phyloP scores from a whole-genome alignment of 2,329 filamentous ascomycete species.

The Allantophomopsis cytisporea region DNA sequence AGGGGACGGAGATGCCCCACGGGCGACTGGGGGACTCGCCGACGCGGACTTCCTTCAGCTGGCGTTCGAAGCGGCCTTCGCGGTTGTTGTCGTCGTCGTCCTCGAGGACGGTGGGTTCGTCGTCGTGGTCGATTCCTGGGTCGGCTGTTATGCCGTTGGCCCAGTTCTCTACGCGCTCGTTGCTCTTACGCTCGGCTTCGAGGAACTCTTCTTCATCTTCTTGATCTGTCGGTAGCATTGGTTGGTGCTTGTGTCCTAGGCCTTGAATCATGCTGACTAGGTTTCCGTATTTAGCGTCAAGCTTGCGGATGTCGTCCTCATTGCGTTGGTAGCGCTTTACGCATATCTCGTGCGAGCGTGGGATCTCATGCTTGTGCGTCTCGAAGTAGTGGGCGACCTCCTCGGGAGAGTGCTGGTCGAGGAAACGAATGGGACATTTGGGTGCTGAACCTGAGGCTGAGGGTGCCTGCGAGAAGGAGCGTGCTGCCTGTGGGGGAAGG shows the following conservation, averaged over 20 bases:
- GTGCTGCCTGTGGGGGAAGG: slow-evolving; percentile 11
- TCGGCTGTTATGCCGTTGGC: slow-evolving; percentile 54
- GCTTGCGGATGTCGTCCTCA: slow-evolving; percentile 69
- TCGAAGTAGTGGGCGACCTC: slow-evolving; percentile 91
- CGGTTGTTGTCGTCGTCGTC: slow-evolving; percentile 41
- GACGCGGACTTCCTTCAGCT: slow-evolving; percentile 78
- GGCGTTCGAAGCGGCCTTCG: slow-evolving; percentile 66
- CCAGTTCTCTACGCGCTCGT: slow-evolving; percentile 74
- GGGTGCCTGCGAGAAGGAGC: slow-evolving; percentile 23
- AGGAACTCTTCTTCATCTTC: slow-evolving; percentile 21
- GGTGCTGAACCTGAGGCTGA: slow-evolving; percentile 36
- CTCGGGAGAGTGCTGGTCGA: slow-evolving; percentile 85
- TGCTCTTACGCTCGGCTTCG: slow-evolving; percentile 36
- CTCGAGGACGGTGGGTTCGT: slow-evolving; percentile 24
- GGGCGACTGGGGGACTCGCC: slow-evolving; percentile 88
- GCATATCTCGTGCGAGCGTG: slow-evolving; percentile 86
- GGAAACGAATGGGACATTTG: slow-evolving; percentile 84
- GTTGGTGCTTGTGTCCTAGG: slow-evolving; percentile 74
- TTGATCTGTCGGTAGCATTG: slow-evolving; percentile 58
- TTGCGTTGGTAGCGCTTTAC: slow-evolving; percentile 82
- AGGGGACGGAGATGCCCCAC: slow-evolving; percentile 79
- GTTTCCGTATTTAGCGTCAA: slow-evolving; percentile 82
- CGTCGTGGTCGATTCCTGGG: slow-evolving; percentile 11
- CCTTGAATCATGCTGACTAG: slow-evolving; percentile 91
- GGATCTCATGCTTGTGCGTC: slow-evolving; percentile 88